Conservation (phyloP, 345 rosid species). For the Excoecaria agallocha region DNA sequence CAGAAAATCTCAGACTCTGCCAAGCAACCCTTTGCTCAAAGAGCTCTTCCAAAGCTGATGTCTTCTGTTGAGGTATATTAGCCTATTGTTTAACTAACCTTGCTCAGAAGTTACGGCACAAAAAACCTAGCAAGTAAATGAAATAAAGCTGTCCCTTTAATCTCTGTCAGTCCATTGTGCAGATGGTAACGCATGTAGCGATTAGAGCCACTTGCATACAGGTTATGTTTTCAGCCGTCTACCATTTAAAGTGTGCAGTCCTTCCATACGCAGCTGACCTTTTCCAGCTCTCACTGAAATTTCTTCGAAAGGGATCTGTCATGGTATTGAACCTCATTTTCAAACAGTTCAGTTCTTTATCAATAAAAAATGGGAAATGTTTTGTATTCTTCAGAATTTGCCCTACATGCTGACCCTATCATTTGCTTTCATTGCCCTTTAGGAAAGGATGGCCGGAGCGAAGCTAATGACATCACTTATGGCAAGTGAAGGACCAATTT, state of each 20-base stretch:
- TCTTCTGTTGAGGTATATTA: slow-evolving; percentile 53
- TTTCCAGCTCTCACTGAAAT: slow-evolving; percentile 59
- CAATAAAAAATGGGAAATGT: neutral
- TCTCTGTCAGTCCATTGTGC: slow-evolving; percentile 13
- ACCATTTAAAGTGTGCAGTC: slow-evolving; percentile 79
- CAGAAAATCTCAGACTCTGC: slow-evolving; percentile 64
- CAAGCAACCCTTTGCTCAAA: slow-evolving; percentile 53
- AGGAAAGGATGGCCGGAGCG: slow-evolving; percentile 84
- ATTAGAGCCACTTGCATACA: slow-evolving; percentile 76
- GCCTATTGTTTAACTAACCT: neutral
- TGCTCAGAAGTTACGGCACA: no score
- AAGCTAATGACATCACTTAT: slow-evolving; percentile 82
- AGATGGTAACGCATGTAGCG: slow-evolving; percentile 48
- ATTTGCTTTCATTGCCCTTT: slow-evolving; percentile 16
- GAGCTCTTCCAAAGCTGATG: slow-evolving; percentile 51
- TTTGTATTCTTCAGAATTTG: neutral
- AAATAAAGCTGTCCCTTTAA: neutral
- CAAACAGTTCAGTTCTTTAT: neutral
- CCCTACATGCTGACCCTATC: neutral
- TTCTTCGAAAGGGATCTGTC: slow-evolving; percentile 55
- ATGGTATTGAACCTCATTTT: slow-evolving; percentile 47
- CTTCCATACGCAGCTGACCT: slow-evolving; percentile 64
- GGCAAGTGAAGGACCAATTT: slow-evolving; percentile 70
- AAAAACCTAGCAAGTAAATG: neutral
- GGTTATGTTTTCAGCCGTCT: slow-evolving; percentile 78